A percentile compares a stretch with the other conserved stretches of the same genome.
These are phyloP conservation scores for Phascolomyces articulosus DNA, from an alignment of 371 early-diverging fungal genomes.

Conservation along the genomic window DNA sequence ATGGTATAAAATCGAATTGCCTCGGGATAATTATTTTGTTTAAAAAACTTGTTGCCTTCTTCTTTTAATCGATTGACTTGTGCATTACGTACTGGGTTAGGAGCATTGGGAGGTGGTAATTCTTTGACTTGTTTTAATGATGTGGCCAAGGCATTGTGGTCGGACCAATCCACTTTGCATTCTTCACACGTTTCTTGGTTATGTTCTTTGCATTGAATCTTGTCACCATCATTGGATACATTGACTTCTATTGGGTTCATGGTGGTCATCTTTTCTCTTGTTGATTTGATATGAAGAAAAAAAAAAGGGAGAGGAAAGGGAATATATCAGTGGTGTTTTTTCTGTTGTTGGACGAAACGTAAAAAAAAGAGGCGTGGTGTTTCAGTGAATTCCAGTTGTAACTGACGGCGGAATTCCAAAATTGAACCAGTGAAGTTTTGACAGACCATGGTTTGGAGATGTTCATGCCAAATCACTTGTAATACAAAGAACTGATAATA, in stretches of 20 bases:
- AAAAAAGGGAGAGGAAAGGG: neutral
- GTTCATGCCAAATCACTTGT: too few species aligned
- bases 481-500: too few species aligned
- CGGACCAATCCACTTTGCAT: conserved; percentile 53
- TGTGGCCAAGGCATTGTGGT: conserved; percentile 55
- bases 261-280: neutral
- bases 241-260: conserved; percentile 16
- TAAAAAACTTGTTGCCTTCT: conserved; percentile 77
- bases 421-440: too few species aligned
- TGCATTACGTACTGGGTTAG: conserved; percentile 65
- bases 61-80: conserved; percentile 73
- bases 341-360: too few species aligned
- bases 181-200: conserved; percentile 45
- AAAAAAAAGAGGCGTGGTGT: too few species aligned
- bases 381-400: too few species aligned
- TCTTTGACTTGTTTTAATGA: conserved; percentile 57
- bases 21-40: conserved; percentile 64
- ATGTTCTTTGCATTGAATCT: conserved; percentile 55
- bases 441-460: too few species aligned
- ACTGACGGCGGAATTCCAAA: too few species aligned
- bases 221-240: conserved; percentile 34
- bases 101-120: conserved; percentile 71
- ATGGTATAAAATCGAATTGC: conserved; percentile 75
- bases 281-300: neutral
- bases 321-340: neutral